phyloP scores from a whole-genome alignment of 768 basidiomycete genomes.

The Trametopsis cervina region DNA sequence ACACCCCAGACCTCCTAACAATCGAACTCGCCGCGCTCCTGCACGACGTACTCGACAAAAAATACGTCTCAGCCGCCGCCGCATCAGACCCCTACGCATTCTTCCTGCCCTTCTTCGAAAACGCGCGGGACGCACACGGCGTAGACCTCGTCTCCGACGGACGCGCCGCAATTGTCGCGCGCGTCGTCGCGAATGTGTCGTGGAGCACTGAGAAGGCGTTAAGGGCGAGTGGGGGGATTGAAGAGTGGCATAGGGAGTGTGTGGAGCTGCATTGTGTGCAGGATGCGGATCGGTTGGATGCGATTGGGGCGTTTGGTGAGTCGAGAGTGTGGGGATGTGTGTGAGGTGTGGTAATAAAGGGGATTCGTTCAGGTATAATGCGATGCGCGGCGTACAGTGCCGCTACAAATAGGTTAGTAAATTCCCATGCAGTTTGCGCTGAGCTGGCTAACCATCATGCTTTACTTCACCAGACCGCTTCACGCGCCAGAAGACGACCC shows the following conservation, averaged over 20 bases:
- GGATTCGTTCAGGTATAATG: slow-evolving; percentile 29
- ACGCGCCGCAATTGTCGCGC: slow-evolving; percentile 46
- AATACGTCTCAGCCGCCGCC: slow-evolving; percentile 55
- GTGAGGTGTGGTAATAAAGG: background rate
- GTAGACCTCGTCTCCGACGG: slow-evolving; percentile 56
- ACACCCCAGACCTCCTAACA: slow-evolving; percentile 59
- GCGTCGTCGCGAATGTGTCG: slow-evolving; percentile 72
- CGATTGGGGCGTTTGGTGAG: slow-evolving; percentile 45
- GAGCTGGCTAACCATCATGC: no score
- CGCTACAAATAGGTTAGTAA: slow-evolving; percentile 26
- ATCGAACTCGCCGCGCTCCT: slow-evolving; percentile 85
- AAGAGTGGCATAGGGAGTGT: slow-evolving; percentile 63
- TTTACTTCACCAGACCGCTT: slow-evolving; percentile 28
- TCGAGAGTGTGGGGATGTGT: background rate
- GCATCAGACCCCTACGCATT: slow-evolving; percentile 57
- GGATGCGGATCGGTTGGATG: slow-evolving; percentile 47
- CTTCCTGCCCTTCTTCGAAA: slow-evolving; percentile 61
- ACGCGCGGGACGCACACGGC: slow-evolving; percentile 29
- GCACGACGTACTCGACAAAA: slow-evolving; percentile 84
- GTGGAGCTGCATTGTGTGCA: slow-evolving; percentile 69
- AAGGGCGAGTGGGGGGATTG: slow-evolving; percentile 45
- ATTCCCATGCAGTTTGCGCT: background rate
- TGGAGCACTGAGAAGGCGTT: slow-evolving; percentile 81
- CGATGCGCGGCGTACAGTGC: slow-evolving; percentile 42
- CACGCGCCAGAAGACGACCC: slow-evolving; percentile 42